Percentiles rank a stretch among this genome's conserved stretches.
Conservation (phyloP, 164 flowering plant genomes). For the Hamamelis virginiana region DNA sequence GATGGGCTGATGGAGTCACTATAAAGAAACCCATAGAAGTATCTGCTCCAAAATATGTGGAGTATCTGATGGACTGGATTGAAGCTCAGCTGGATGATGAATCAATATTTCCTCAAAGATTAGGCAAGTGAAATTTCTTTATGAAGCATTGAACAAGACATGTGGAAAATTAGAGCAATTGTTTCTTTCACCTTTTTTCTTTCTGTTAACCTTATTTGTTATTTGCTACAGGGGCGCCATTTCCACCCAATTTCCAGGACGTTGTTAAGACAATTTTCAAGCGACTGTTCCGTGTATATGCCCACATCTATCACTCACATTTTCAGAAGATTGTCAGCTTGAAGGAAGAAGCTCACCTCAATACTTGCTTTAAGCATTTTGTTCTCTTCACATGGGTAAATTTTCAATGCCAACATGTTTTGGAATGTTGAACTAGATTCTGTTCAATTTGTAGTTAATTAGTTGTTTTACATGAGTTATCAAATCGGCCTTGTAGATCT, state of each 20-base stretch:
- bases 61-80: constrained; percentile 71
- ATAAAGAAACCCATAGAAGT: constrained; percentile 65
- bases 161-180: background rate
- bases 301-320: constrained; percentile 63
- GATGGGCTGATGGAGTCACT: constrained; percentile 71
- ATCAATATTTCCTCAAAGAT: constrained; percentile 55
- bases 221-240: constrained; percentile 39
- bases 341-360: constrained; percentile 64
- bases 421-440: background rate
- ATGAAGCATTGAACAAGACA: background rate
- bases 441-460: background rate
- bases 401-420: background rate
- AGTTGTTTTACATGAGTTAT: background rate
- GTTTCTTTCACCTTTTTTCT: background rate
- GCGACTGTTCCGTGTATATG: constrained; percentile 58
- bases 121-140: constrained; percentile 30
- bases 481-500: background rate
- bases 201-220: background rate
- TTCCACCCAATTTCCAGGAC: constrained; percentile 50
- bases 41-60: constrained; percentile 67
- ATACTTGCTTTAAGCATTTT: constrained; percentile 68
- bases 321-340: constrained; percentile 57
- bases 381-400: constrained; percentile 58
- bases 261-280: constrained; percentile 61
- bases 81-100: constrained; percentile 64